phyloP scores from a whole-genome alignment of 2,329 filamentous ascomycete genomes.

The Aspergillus aculeatus region DNA sequence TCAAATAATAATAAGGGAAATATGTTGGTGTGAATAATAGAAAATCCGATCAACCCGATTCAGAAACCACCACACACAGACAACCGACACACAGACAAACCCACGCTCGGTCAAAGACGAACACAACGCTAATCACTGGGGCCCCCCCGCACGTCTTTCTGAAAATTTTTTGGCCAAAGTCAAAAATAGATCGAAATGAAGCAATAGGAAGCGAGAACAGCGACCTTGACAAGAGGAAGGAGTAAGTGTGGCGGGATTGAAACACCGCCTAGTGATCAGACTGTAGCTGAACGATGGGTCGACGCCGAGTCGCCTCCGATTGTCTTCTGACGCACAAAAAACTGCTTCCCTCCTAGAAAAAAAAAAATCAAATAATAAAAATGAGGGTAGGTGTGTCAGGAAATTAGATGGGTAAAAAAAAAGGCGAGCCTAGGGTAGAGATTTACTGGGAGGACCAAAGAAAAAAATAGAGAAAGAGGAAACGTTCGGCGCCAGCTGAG shows the following conservation, averaged over 20 bases:
- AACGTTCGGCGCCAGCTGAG: slow-evolving; percentile 18
- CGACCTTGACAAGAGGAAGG: slow-evolving; percentile 2
- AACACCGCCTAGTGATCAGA: slow-evolving; percentile 21
- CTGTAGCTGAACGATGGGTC: slow-evolving; percentile 29
- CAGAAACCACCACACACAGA: background rate
- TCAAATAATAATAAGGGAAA: background rate
- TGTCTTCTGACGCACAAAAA: slow-evolving; percentile 21
- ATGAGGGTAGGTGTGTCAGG: slow-evolving; percentile 5
- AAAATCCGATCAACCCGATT: background rate
- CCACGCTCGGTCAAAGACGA: background rate
- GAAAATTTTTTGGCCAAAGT: background rate
- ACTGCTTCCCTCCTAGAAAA: background rate
- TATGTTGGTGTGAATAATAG: slow-evolving; percentile 1
- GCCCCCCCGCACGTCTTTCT: background rate
- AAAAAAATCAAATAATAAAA: background rate
- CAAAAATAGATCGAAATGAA: slow-evolving; percentile 10
- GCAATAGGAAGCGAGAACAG: background rate
- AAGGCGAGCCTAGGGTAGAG: slow-evolving; percentile 7
- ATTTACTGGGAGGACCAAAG: slow-evolving; percentile 14
- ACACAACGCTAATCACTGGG: slow-evolving; percentile 1
- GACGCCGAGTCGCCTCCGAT: slow-evolving; percentile 20
- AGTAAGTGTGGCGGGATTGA: slow-evolving; percentile 22
- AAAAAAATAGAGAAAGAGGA: slow-evolving; percentile 12
- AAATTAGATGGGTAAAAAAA: background rate
- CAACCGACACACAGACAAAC: background rate